Evolutionary conservation across 805 yeast species (phyloP), one percentile per base, ranked within the genome.

Genomic region (Hemisphaericaspora nanyangensis): DNA sequence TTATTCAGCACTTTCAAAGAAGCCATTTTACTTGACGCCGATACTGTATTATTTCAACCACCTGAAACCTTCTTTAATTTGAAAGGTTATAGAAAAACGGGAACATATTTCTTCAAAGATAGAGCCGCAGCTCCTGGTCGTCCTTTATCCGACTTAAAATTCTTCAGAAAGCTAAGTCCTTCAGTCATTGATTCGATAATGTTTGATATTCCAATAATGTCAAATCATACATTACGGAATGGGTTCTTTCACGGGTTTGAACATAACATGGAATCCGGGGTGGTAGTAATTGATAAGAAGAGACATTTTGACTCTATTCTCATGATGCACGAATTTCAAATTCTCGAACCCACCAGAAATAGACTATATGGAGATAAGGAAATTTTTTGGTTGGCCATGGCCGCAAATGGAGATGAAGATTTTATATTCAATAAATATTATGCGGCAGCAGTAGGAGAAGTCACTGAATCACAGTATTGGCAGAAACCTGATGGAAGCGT

Each of bases 21-120:
- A 24, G 48, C 57, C 2, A 42, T 66, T 6, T 45, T 66, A 12
- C 29, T 66, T 27, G 72, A 66, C 43, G 71, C 70, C 18, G 72
- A 66, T 43, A 45, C 62, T 1, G 68, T 60, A 5, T 61, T 65
- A 2, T 44, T 66, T 30, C 44, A 60, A 29, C 37, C 48, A 45
- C 42, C 62, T 44, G 36, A 36, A 16, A 45, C 40, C 25, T 48
- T 49, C 25, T 49, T 49, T 36, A 18, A 31, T 2, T 37, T 46
- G 5, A 26, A 43, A 30, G 46, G 46, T 16, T 51, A 49, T 31
- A 26, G 32, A 17, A 20, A 39, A 17, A 49, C 50, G 4, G 38
- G 38, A 3, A 46, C 55, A 1, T 29, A 39, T 20, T 49, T 48
- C 37, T 49, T 40, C 34, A 46, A 49, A 34, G 55, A 49, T 38